Evolutionary conservation across 805 yeast species (phyloP).

Genomic region (Priceomyces carsonii): DNA sequence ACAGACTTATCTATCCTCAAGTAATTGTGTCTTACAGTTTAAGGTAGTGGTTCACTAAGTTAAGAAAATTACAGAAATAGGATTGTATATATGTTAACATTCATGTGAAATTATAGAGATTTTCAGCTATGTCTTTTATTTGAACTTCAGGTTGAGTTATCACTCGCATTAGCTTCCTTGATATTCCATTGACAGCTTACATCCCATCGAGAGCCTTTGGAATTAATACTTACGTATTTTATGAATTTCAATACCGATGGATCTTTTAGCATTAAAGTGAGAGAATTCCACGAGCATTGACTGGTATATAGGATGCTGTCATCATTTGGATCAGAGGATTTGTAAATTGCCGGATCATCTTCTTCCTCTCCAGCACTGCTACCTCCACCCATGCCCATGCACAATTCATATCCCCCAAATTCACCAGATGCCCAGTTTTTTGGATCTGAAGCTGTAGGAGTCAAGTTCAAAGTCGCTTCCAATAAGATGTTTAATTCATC

Average conservation of each 20-base stretch:
- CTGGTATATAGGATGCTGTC: conserved; percentile 78
- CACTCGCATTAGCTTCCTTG: too few species aligned
- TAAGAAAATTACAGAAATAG: too few species aligned
- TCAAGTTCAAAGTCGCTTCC: conserved; percentile 80
- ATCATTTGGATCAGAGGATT: conserved; percentile 51
- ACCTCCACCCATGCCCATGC: conserved; percentile 65
- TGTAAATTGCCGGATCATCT: conserved; percentile 87
- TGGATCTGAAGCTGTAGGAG: conserved; percentile 59
- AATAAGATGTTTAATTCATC: conserved; percentile 47
- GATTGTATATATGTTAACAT: too few species aligned
- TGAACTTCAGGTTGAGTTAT: too few species aligned
- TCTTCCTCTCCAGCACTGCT: conserved; percentile 47
- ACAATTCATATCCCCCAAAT: conserved; percentile 90
- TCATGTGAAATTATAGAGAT: too few species aligned
- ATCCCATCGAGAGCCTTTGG: conserved; percentile 94
- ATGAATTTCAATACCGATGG: conserved; percentile 85
- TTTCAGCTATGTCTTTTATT: too few species aligned
- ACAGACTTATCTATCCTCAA: too few species aligned
- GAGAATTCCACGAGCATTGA: conserved; percentile 81
- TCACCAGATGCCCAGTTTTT: conserved; percentile 88
- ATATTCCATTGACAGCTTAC: conserved; percentile 79
- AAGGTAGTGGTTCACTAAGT: too few species aligned
- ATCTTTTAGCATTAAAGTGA: conserved; percentile 79
- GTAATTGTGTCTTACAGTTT: too few species aligned
- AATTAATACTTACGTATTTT: conserved; percentile 85